Base-by-base conservation (phyloP, 805 yeast species). In the Yarrowia deformans region DNA sequence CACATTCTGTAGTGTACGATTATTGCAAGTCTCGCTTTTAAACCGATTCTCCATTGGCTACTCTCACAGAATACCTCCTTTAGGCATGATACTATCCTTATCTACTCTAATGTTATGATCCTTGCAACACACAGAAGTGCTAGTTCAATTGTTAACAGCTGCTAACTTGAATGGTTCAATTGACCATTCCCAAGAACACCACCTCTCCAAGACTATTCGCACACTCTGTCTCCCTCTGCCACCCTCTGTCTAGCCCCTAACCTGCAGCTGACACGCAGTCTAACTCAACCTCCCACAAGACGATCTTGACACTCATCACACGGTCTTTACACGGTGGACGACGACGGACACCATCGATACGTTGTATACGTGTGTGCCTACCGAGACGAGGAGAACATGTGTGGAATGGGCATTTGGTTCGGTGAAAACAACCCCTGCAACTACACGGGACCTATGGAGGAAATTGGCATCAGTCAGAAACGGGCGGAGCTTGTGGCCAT, bases 401-500 rank as follows among this genome's bases (percentile, higher is more conserved):
- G 34, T 14, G 60, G 60, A 13, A 54, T 39, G 35, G 60, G 60
- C 8, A 23, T 54, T 8, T 54, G 60, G 60, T 54, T 54, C 39
- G 60, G 60, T 13, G 45, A 54, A 19, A 35, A 54, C 60, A 54
- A 54, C 60, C 60, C 60, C 34, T 54, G 60, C 45, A 54, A 54
- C 16, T 54, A 13, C 14, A 54, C 60, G 14, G 60, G 60, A 0
- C 60, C 60, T 5, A 13, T 39, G 45, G 45, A 54, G 34, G 60
- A 54, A 19, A 14, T 37, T 14, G 60, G 45, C 18, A 54, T 54
- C 34, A 35, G 34, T 14, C 60, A 54, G 35, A 54, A 54, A 23
- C 60, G 60, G 1, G 60, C 60, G 9, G 60, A 54, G 19, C 45
- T 54, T 7, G 19, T 39, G 13, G 60, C 60, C 6, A 16, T 54